Evolutionary conservation across 768 basidiomycete genomes (phyloP), one percentile per base, ranked within the genome.

Genomic region (Auricularia sp.): DNA sequence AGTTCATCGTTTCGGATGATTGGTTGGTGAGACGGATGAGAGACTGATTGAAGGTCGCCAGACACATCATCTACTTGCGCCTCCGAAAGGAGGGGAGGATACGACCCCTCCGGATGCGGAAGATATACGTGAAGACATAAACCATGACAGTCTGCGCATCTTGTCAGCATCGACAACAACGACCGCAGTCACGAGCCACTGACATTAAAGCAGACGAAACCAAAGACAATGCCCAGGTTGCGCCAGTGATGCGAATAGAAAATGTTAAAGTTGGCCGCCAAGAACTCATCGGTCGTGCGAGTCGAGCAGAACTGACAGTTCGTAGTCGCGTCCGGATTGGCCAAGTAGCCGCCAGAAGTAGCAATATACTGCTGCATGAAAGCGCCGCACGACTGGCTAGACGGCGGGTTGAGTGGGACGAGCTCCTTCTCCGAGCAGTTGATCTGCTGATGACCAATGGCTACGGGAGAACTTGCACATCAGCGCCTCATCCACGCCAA

Each of bases 371-470:
- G 70, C 21, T 72, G 59, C 71, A 88, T 74, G 71, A 83, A 90
- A 3, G 77, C 65, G 3, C 68, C 69, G 69, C 90, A 91, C 3
- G 78, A 83, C 65, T 77, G 69, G 2, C 84, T 85, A 1, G 73
- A 66, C 1, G 85, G 83, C 0, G 88, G 83, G 11, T 80, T 70
- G 67, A 94, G 71, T 1, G 77, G 77, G 2, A 85, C 82, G n/a
- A 83, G 77, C 71, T 94, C 93, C 62, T 78, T 73, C 0, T 73
- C n/a, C 0, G 86, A 73, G 71, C 93, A 94, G 29, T 69, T 67
- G 61, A 78, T 73, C 0, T 65, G 61, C 2, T 72, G 64, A 18
- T 68, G 71, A 66, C 77, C 72, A 7, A 80, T 66, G 45, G 66
- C 66, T 63, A 33, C 3, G 1, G 39, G 8, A 42, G 0, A 14